Percentiles rank a stretch among this genome's conserved stretches.
These are phyloP conservation scores for Kodamaea laetipori DNA, from an alignment of 805 yeast genomes.

Conservation along the genomic window DNA sequence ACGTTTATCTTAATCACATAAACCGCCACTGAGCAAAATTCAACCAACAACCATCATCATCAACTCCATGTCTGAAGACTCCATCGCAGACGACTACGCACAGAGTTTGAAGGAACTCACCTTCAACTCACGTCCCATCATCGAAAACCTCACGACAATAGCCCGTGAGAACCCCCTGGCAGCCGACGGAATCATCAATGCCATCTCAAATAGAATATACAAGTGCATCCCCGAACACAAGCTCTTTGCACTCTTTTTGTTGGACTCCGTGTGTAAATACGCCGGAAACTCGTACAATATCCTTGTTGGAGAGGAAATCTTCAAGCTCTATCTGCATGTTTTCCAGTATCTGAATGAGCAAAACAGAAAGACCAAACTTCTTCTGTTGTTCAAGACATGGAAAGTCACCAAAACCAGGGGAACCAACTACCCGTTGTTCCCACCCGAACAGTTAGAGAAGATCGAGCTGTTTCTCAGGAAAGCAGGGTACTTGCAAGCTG, in stretches of 20 bases:
- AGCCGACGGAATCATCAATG: conserved; percentile 76
- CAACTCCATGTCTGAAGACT: conserved; percentile 4
- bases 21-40: neutral
- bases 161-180: conserved; percentile 82
- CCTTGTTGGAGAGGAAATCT: conserved; percentile 68
- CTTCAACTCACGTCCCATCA: conserved; percentile 87
- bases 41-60: conserved; percentile 1
- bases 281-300: conserved; percentile 89
- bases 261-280: conserved; percentile 90
- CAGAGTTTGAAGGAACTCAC: conserved; percentile 75
- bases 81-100: conserved; percentile 56
- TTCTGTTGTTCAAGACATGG: conserved; percentile 87
- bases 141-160: conserved; percentile 76
- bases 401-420: conserved; percentile 59
- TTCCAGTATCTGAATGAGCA: conserved; percentile 77
- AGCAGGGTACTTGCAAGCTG: conserved; percentile 26
- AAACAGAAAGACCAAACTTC: conserved; percentile 66
- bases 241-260: conserved; percentile 76
- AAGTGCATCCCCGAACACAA: conserved; percentile 82
- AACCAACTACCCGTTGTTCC: conserved; percentile 71
- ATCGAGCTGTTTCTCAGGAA: conserved; percentile 69
- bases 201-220: conserved; percentile 71
- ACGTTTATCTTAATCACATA: too few relatives aligned
- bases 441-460: conserved; percentile 63
- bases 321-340: conserved; percentile 69